A percentile compares a stretch with the other conserved stretches of the same genome.
These are phyloP conservation scores for Yamadazyma takamatsuzukensis DNA, from an alignment of 805 yeast genomes.

Conservation along the genomic window DNA sequence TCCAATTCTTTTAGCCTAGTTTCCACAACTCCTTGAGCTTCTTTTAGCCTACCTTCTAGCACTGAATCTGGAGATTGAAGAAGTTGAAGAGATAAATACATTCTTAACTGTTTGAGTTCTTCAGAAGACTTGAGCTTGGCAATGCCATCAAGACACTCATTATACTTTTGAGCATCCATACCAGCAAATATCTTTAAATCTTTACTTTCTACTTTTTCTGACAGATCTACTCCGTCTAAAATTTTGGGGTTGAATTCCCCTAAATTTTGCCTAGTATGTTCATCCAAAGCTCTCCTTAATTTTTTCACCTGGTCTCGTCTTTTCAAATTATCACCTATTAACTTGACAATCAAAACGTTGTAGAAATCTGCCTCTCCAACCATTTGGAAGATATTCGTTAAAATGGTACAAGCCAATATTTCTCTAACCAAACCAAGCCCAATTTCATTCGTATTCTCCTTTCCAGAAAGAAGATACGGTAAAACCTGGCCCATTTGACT, in stretches of 20 bases:
- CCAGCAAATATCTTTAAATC: constrained; percentile 10
- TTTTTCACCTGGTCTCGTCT: constrained; percentile 73
- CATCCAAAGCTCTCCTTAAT: constrained; percentile 64
- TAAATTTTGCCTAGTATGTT: constrained; percentile 46
- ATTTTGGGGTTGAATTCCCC: too few species aligned
- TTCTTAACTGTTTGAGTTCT: constrained; percentile 48
- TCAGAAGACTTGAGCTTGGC: constrained; percentile 21
- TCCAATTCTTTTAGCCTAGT: constrained; percentile 14
- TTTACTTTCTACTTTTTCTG: neutral
- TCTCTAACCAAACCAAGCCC: constrained; percentile 56
- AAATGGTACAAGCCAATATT: constrained; percentile 47
- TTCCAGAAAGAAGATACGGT: constrained; percentile 46
- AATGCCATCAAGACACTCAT: constrained; percentile 12
- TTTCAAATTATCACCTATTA: constrained; percentile 60
- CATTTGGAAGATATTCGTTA: constrained; percentile 52
- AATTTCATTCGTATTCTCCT: constrained; percentile 46
- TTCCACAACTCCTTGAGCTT: constrained; percentile 11
- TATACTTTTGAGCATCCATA: constrained; percentile 15
- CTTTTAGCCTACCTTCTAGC: constrained; percentile 7
- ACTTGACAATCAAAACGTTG: constrained; percentile 59
- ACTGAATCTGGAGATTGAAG: constrained; percentile 20
- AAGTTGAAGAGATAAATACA: constrained; percentile 45
- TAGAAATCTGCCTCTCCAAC: constrained; percentile 72
- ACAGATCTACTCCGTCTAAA: constrained; percentile 1
- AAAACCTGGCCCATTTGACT: constrained; percentile 39